These are phyloP conservation scores for Bathelium albidoporum DNA, from an alignment of 495 filamentous ascomycete species.

Conservation along the genomic window DNA sequence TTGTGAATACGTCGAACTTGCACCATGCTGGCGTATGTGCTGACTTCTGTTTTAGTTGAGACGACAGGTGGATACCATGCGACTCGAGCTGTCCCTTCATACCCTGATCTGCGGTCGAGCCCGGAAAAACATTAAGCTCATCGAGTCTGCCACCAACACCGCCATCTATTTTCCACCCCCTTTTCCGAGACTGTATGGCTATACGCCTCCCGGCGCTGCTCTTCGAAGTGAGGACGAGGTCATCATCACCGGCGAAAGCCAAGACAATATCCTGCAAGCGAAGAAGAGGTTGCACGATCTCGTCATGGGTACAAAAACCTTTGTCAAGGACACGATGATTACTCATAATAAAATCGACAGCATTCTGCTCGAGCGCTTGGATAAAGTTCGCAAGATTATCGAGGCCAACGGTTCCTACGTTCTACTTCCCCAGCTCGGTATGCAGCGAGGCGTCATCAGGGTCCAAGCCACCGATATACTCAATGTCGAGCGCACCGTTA, in stretches of 20 bases:
- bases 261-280: constrained; percentile 68
- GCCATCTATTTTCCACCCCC: constrained; percentile 96
- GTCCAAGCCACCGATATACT: constrained; percentile 87
- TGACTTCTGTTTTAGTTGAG: constrained; percentile 55
- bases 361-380: constrained; percentile 78
- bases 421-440: constrained; percentile 74
- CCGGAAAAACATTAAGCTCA: constrained; percentile 91
- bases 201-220: constrained; percentile 66
- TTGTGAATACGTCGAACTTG: constrained; percentile 45
- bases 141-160: constrained; percentile 86
- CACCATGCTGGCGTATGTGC: constrained; percentile 5
- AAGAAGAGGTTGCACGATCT: constrained; percentile 82
- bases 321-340: constrained; percentile 80
- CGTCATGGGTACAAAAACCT: constrained; percentile 65
- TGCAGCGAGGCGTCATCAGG: constrained; percentile 65
- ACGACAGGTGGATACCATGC: constrained; percentile 70
- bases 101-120: constrained; percentile 82
- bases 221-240: constrained; percentile 79
- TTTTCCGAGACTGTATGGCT: constrained; percentile 80
- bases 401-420: constrained; percentile 92
- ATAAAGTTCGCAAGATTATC: constrained; percentile 96
- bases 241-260: constrained; percentile 80
- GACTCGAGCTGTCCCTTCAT: constrained; percentile 78
- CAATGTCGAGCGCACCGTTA: constrained; percentile 85
- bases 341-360: constrained; percentile 85